These are phyloP conservation scores for Ilyonectria mors-panacis DNA, from an alignment of 2,329 filamentous ascomycete species.

Conservation along the genomic window DNA sequence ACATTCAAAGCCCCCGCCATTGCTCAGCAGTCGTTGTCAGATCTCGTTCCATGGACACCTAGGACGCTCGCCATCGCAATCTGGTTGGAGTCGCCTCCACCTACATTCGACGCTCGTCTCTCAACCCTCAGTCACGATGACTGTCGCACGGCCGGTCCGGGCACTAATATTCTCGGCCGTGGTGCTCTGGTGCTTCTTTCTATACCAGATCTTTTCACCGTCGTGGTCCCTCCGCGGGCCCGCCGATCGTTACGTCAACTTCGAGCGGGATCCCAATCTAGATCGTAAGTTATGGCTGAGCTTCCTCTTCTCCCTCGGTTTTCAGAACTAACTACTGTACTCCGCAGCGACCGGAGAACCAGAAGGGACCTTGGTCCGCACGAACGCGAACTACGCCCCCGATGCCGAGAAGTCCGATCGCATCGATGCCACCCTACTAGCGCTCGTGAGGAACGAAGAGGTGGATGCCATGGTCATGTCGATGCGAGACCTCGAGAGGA, in stretches of 20 bases:
- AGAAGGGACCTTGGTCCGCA: slow-evolving; percentile 80
- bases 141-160: slow-evolving; percentile 87
- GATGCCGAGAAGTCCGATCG: slow-evolving; percentile 83
- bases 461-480: slow-evolving; percentile 86
- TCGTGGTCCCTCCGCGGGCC: slow-evolving; percentile 61
- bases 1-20: neutral
- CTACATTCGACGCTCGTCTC: slow-evolving; percentile 13
- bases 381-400: slow-evolving; percentile 83
- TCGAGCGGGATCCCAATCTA: slow-evolving; percentile 86
- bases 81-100: slow-evolving; percentile 21
- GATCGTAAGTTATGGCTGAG: slow-evolving; percentile 75
- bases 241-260: slow-evolving; percentile 65
- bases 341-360: slow-evolving; percentile 84
- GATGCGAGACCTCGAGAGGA: slow-evolving; percentile 92
- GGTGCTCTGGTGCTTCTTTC: slow-evolving; percentile 82
- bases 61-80: slow-evolving; percentile 16
- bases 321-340: slow-evolving; percentile 36
- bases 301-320: neutral
- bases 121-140: slow-evolving; percentile 70
- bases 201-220: slow-evolving; percentile 80
- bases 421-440: slow-evolving; percentile 93
- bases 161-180: slow-evolving; percentile 80
- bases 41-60: slow-evolving; percentile 38
- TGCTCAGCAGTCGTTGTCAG: neutral
- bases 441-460: slow-evolving; percentile 94